Conservation (phyloP, 495 filamentous ascomycete species). For the Schizothecium vesticola region DNA sequence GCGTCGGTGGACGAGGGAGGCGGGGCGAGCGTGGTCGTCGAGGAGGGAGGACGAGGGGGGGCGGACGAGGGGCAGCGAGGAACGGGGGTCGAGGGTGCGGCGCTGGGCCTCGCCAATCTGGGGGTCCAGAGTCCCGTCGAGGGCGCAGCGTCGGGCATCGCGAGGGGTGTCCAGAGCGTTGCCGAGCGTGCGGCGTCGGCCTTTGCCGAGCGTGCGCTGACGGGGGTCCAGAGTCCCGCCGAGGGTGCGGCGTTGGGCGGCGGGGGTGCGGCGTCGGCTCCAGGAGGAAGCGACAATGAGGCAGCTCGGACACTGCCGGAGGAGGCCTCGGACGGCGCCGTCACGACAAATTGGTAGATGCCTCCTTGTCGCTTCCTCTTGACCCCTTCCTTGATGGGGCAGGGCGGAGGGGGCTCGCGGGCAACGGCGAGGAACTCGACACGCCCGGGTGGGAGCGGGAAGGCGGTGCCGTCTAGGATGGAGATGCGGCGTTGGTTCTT, state of each 20-base stretch:
- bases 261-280: neutral
- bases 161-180: neutral
- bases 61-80: neutral
- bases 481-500: neutral
- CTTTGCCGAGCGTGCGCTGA: neutral
- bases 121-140: neutral
- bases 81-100: neutral
- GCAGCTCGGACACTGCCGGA: neutral
- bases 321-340: neutral
- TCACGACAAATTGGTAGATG: neutral
- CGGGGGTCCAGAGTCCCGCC: neutral
- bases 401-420: neutral
- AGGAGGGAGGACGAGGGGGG: neutral
- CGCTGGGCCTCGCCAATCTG: too few species aligned
- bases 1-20: too few species aligned
- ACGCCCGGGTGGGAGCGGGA: neutral
- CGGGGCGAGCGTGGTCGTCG: neutral
- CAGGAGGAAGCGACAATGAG: neutral
- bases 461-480: neutral
- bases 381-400: neutral
- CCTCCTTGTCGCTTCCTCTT: neutral
- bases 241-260: neutral
- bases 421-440: neutral
- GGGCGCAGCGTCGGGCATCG: neutral
- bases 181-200: neutral